Conservation (phyloP, 495 filamentous ascomycete genomes). For the Podospora pseudoanserina region DNA sequence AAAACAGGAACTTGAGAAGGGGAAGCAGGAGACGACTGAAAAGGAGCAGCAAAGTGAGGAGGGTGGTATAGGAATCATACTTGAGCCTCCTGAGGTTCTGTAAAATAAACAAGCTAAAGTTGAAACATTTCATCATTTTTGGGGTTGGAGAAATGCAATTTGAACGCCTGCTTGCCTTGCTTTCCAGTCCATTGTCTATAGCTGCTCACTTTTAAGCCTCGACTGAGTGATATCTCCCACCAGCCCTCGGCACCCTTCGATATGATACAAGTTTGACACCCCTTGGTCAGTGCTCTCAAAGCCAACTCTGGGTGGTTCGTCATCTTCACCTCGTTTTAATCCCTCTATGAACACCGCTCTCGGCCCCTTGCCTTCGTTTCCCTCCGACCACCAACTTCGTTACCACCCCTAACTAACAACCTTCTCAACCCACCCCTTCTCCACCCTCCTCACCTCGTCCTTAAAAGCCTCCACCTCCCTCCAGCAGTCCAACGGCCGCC, state of each 20-base stretch:
- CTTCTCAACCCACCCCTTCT: constrained; percentile 82
- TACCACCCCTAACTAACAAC: constrained; percentile 49
- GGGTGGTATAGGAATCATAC: constrained; percentile 5
- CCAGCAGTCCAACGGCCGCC: constrained; percentile 93
- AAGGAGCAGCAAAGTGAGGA: background rate
- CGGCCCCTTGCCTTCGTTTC: background rate
- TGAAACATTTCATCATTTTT: background rate
- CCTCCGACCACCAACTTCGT: background rate
- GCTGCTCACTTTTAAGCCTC: background rate
- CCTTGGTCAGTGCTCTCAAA: background rate
- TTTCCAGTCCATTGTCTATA: constrained; percentile 14
- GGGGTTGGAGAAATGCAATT: background rate
- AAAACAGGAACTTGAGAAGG: constrained; percentile 36
- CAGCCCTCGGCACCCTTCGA: background rate
- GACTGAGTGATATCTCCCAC: background rate
- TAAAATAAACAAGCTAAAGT: constrained; percentile 9
- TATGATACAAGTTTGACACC: background rate
- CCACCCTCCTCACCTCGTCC: constrained; percentile 76
- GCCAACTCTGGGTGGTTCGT: background rate
- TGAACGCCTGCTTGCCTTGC: constrained; percentile 6
- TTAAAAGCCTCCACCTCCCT: constrained; percentile 88
- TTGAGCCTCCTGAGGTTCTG: constrained; percentile 17
- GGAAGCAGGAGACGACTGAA: constrained; percentile 18
- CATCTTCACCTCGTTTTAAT: background rate
- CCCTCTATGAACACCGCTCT: background rate